A percentile compares a stretch with the other conserved stretches of the same genome.
These are phyloP conservation scores for Yamadazyma friedrichii DNA, from an alignment of 1,139 yeast species.

Conservation along the genomic window DNA sequence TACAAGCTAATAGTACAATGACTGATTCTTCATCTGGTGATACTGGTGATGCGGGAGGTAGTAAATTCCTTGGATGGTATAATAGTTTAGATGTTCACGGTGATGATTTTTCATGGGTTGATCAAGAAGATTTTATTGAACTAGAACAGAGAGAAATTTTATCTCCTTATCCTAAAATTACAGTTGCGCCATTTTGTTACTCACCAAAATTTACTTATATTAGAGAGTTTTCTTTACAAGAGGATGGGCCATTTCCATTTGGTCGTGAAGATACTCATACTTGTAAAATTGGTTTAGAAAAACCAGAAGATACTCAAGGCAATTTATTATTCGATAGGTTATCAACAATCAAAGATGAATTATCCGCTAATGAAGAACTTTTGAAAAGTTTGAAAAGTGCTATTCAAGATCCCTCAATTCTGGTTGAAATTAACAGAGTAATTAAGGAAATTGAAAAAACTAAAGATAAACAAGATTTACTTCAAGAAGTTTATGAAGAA, in stretches of 20 bases:
- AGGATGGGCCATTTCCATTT: conserved; percentile 59
- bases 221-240: conserved; percentile 54
- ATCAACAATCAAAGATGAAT: conserved; percentile 43
- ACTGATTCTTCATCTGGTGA: conserved; percentile 16
- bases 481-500: conserved; percentile 15
- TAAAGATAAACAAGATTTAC: conserved; percentile 12
- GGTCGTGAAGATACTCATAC: conserved; percentile 67
- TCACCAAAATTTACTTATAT: conserved; percentile 79
- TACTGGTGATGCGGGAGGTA: conserved; percentile 10
- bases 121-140: conserved; percentile 77
- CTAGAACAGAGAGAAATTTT: conserved; percentile 52
- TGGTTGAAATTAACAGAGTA: conserved; percentile 9
- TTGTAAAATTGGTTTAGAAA: conserved; percentile 59
- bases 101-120: conserved; percentile 69
- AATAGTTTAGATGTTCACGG: conserved; percentile 37
- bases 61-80: conserved; percentile 18
- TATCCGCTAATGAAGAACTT: conserved; percentile 34
- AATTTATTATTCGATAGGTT: conserved; percentile 40
- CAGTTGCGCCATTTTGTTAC: conserved; percentile 61
- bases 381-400: conserved; percentile 22
- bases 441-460: conserved; percentile 7
- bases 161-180: conserved; percentile 55
- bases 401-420: conserved; percentile 7
- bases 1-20: conserved; percentile 23
- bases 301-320: conserved; percentile 56